These are phyloP conservation scores for Colletotrichum sp. DNA, from an alignment of 2,329 filamentous ascomycete genomes.

Conservation along the genomic window DNA sequence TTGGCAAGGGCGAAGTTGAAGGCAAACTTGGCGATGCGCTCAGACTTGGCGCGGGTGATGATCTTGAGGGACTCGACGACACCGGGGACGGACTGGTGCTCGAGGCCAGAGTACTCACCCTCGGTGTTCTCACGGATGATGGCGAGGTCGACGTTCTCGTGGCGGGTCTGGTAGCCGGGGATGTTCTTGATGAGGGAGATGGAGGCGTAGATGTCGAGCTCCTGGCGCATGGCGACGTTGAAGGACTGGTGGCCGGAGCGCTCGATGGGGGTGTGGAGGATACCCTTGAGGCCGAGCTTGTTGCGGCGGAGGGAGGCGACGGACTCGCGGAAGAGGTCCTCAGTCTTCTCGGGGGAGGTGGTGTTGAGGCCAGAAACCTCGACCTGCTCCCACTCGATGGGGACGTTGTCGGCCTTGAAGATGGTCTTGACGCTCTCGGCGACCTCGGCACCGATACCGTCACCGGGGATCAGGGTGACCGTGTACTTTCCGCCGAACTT, in stretches of 20 bases:
- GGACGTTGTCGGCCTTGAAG: slow-evolving; percentile 99
- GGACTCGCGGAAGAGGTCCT: slow-evolving; percentile 94
- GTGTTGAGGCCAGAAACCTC: slow-evolving; percentile 91
- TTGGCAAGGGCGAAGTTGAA: slow-evolving; percentile 98
- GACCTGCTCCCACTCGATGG: slow-evolving; percentile 98
- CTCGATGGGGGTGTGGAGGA: slow-evolving; percentile 96
- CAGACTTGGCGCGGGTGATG: slow-evolving; percentile 98
- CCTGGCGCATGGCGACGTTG: slow-evolving; percentile 99
- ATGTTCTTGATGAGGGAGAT: slow-evolving; percentile 99
- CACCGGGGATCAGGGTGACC: slow-evolving; percentile 96
- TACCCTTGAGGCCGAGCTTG: slow-evolving; percentile 99
- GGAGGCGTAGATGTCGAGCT: slow-evolving; percentile 99
- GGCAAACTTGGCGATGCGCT: slow-evolving; percentile 98
- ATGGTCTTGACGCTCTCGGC: slow-evolving; percentile 98
- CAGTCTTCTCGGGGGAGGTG: slow-evolving; percentile 79
- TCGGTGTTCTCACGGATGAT: slow-evolving; percentile 99
- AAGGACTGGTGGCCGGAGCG: slow-evolving; percentile 98
- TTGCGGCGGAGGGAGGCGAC: slow-evolving; percentile 96
- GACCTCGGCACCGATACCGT: slow-evolving; percentile 97
- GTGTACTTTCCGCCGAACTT: slow-evolving; percentile 99
- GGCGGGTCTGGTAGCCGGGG: slow-evolving; percentile 95
- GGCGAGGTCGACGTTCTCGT: slow-evolving; percentile 96
- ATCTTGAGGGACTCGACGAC: slow-evolving; percentile 99
- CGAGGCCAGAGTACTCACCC: slow-evolving; percentile 98
- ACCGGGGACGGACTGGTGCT: slow-evolving; percentile 96